Conservation (phyloP, 768 basidiomycete genomes). For the Lanmaoa pseudosensibilis region DNA sequence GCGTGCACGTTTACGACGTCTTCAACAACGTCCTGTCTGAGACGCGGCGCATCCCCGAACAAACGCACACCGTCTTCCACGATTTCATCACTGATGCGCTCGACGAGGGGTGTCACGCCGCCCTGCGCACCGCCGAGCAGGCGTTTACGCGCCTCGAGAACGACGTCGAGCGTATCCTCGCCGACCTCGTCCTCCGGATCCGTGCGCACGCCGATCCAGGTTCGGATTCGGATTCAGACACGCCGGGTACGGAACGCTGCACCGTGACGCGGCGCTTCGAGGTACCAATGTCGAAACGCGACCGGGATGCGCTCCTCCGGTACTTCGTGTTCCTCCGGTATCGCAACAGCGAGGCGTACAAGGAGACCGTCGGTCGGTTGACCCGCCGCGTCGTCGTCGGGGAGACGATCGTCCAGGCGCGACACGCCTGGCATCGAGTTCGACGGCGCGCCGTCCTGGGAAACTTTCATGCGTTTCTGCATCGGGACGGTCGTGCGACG, state of each 20-base stretch:
- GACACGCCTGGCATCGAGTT: conserved; percentile 29
- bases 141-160: conserved; percentile 46
- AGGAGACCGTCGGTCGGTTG: conserved; percentile 34
- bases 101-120: conserved; percentile 37
- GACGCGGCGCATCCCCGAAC: conserved; percentile 39
- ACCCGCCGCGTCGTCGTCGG: conserved; percentile 28
- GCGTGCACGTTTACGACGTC: conserved; percentile 54
- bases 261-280: conserved; percentile 16
- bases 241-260: background rate
- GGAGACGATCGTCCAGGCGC: conserved; percentile 17
- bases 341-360: conserved; percentile 51
- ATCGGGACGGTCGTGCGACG: conserved; percentile 6
- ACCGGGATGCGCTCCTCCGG: conserved; percentile 43
- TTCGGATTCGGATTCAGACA: background rate
- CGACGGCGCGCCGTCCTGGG: conserved; percentile 29
- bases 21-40: conserved; percentile 52
- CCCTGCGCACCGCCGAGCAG: conserved; percentile 42
- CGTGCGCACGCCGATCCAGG: conserved; percentile 10
- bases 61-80: conserved; percentile 40
- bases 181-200: conserved; percentile 34
- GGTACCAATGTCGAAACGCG: conserved; percentile 21
- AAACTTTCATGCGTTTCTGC: conserved; percentile 31
- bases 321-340: conserved; percentile 60
- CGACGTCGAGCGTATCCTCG: conserved; percentile 41
- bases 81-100: conserved; percentile 38